Percentiles rank a stretch among this genome's conserved stretches.
phyloP scores from a whole-genome alignment of 306 rosid species.

The Adenanthera pavonina region DNA sequence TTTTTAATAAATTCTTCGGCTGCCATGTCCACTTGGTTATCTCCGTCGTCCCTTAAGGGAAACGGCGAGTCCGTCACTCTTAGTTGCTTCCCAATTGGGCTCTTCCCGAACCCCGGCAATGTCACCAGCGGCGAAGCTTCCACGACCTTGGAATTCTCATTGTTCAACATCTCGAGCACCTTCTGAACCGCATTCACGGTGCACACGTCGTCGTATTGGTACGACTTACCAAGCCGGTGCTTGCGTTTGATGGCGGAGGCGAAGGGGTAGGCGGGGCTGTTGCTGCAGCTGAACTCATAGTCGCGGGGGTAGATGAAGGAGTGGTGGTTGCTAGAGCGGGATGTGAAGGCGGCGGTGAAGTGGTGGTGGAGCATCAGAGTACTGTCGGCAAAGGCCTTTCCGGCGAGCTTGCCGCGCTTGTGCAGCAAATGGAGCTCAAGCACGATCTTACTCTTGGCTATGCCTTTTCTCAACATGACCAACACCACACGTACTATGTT shows the following conservation, averaged over 20 bases:
- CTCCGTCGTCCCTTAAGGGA: slow-evolving; percentile 72
- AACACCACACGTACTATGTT: slow-evolving; percentile 60
- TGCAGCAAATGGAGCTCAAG: slow-evolving; percentile 59
- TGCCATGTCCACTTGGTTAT: slow-evolving; percentile 63
- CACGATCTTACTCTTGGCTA: slow-evolving; percentile 66
- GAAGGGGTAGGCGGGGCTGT: slow-evolving; percentile 69
- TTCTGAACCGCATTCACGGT: slow-evolving; percentile 60
- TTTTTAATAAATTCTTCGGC: slow-evolving; percentile 83
- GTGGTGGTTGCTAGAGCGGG: slow-evolving; percentile 50
- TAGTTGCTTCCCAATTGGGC: slow-evolving; percentile 70
- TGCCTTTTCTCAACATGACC: slow-evolving; percentile 68
- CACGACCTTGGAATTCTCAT: slow-evolving; percentile 19
- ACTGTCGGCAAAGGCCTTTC: slow-evolving; percentile 61
- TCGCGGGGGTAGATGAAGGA: slow-evolving; percentile 68
- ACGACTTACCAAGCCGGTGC: slow-evolving; percentile 36
- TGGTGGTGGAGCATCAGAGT: slow-evolving; percentile 53
- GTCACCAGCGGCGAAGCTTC: slow-evolving; percentile 72
- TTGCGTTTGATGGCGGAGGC: slow-evolving; percentile 47
- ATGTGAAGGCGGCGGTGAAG: slow-evolving; percentile 52
- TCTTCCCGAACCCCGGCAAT: slow-evolving; percentile 78
- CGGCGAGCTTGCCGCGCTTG: slow-evolving; percentile 77
- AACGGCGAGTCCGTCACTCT: slow-evolving; percentile 91
- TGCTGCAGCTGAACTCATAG: slow-evolving; percentile 95
- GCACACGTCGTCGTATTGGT: slow-evolving; percentile 54
- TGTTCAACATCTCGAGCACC: slow-evolving; percentile 66